Conservation (phyloP, 225 moss, liverwort and hornwort species). For the Bryum argenteum region DNA sequence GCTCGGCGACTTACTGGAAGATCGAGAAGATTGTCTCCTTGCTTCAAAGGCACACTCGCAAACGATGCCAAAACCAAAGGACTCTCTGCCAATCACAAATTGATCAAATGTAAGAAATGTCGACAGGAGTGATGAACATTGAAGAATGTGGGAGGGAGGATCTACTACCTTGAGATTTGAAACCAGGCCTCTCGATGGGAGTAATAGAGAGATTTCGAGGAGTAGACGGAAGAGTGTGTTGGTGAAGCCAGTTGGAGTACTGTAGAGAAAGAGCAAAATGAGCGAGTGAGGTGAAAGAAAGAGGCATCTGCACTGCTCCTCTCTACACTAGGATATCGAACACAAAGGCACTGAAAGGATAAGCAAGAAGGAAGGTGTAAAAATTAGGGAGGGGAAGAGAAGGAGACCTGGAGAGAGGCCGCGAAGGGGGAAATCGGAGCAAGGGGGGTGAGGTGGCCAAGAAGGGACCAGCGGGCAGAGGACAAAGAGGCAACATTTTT, state of each 20-base stretch:
- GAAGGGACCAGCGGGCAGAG: slow-evolving; percentile 53
- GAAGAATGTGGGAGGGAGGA: slow-evolving; percentile 1
- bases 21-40: slow-evolving; percentile 63
- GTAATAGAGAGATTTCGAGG: slow-evolving; percentile 37
- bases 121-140: not conserved
- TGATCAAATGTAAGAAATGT: too few species aligned
- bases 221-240: slow-evolving; percentile 12
- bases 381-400: slow-evolving; percentile 1
- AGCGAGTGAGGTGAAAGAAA: slow-evolving; percentile 19
- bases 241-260: slow-evolving; percentile 49
- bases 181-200: slow-evolving; percentile 47
- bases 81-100: slow-evolving; percentile 38
- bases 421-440: not conserved
- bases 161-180: slow-evolving; percentile 53
- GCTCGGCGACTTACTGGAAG: slow-evolving; percentile 55
- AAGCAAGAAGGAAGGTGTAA: not conserved
- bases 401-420: slow-evolving; percentile 21
- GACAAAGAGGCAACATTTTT: slow-evolving; percentile 54
- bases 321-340: not conserved
- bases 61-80: slow-evolving; percentile 57
- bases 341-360: not conserved
- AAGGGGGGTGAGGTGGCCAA: slow-evolving; percentile 32
- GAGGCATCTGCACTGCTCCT: not conserved
- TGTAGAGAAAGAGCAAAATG: slow-evolving; percentile 10
- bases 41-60: slow-evolving; percentile 46